Percentiles rank a stretch among this genome's conserved stretches.
Conservation (phyloP, 2,329 filamentous ascomycete genomes). For the Penicillium janthinellum region DNA sequence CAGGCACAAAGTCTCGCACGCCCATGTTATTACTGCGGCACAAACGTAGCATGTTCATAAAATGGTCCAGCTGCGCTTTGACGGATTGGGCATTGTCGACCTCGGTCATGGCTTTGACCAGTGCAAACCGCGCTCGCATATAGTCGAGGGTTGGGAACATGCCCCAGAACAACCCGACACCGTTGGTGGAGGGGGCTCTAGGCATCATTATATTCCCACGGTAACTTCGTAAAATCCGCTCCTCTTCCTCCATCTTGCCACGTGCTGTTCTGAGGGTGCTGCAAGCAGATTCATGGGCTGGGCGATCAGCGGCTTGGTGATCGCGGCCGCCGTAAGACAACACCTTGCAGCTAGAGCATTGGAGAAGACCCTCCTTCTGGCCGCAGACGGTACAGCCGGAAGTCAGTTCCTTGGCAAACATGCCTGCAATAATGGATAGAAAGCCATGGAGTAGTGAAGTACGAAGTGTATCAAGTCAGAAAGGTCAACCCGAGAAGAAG, state of each 20-base stretch:
- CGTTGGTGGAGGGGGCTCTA: conserved; percentile 42
- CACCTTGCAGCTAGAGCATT: conserved; percentile 10
- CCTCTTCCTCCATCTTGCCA: conserved; percentile 32
- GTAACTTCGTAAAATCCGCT: conserved; percentile 40
- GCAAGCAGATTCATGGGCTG: conserved; percentile 7
- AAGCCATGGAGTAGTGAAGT: background rate
- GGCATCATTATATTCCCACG: conserved; percentile 39
- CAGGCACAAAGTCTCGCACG: conserved; percentile 45
- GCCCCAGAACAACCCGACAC: conserved; percentile 49
- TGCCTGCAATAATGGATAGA: background rate
- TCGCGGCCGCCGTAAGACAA: conserved; percentile 7
- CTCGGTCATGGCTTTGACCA: conserved; percentile 38
- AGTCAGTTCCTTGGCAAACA: background rate
- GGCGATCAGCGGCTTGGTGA: background rate
- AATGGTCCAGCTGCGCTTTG: conserved; percentile 41
- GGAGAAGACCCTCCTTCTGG: background rate
- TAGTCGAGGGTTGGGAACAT: conserved; percentile 48
- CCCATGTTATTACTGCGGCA: conserved; percentile 51
- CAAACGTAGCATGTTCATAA: conserved; percentile 50
- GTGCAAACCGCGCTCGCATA: conserved; percentile 42
- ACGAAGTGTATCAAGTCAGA: background rate
- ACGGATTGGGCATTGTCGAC: conserved; percentile 41
- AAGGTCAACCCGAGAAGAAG: background rate
- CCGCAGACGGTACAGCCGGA: conserved; percentile 5
- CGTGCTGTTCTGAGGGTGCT: conserved; percentile 1